phyloP scores from a whole-genome alignment of 495 filamentous ascomycete species.

The Lasiosphaeria ovina region DNA sequence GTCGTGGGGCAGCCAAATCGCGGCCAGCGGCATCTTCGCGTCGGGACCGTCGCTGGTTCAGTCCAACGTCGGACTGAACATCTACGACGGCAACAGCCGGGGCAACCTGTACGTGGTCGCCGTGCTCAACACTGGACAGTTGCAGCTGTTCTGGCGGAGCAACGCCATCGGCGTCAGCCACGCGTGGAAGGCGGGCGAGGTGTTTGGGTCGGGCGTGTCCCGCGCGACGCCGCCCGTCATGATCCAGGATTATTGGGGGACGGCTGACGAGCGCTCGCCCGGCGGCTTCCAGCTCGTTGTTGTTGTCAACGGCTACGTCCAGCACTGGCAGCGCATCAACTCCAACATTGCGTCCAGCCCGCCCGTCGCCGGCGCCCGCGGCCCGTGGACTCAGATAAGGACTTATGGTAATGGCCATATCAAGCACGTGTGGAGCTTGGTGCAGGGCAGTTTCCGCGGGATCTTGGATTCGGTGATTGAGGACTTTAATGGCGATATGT shows the following conservation, averaged over 20 bases:
- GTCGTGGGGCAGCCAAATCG: slow-evolving; percentile 3
- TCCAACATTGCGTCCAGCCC: neutral
- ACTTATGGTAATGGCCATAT: too few relatives aligned
- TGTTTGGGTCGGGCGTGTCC: slow-evolving; percentile 14
- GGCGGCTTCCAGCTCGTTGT: slow-evolving; percentile 20
- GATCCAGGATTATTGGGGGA: slow-evolving; percentile 22
- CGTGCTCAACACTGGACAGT: slow-evolving; percentile 12
- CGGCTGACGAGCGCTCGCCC: slow-evolving; percentile 12
- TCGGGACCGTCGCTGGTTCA: slow-evolving; percentile 14
- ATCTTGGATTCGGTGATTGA: neutral
- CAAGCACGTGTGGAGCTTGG: slow-evolving; percentile 19
- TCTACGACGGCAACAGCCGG: slow-evolving; percentile 13
- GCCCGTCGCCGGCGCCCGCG: slow-evolving; percentile 6
- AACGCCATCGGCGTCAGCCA: neutral
- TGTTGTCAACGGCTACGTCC: slow-evolving; percentile 19
- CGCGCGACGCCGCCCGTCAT: slow-evolving; percentile 17
- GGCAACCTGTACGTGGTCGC: slow-evolving; percentile 23
- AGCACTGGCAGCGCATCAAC: slow-evolving; percentile 23
- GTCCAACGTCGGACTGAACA: slow-evolving; percentile 19
- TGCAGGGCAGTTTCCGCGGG: slow-evolving; percentile 18
- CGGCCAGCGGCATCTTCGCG: slow-evolving; percentile 13
- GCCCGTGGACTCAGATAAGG: neutral
- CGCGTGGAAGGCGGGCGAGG: slow-evolving; percentile 15
- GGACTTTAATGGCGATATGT: too few relatives aligned
- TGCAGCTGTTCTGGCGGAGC: slow-evolving; percentile 23